Evolutionary conservation across 768 basidiomycete species (phyloP).

Genomic region (Hypholoma fasciculare): DNA sequence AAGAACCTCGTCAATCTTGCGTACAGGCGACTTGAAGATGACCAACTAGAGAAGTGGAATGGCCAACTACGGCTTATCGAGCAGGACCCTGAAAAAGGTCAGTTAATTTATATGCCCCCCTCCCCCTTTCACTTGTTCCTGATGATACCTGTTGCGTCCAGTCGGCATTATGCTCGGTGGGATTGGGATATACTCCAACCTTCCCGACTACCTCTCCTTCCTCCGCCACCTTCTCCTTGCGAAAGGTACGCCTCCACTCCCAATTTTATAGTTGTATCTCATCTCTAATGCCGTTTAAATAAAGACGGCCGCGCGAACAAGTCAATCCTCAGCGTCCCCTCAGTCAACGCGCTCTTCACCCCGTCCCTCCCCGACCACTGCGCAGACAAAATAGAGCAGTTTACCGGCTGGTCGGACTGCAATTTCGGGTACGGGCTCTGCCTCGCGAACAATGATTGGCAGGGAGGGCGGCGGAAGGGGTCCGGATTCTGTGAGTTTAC

Average conservation of each 20-base stretch:
- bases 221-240: constrained; percentile 32
- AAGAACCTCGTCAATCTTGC: constrained; percentile 19
- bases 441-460: constrained; percentile 23
- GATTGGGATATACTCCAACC: constrained; percentile 26
- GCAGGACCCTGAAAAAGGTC: constrained; percentile 27
- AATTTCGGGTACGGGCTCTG: constrained; percentile 18
- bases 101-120: not conserved
- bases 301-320: constrained; percentile 14
- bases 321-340: constrained; percentile 17
- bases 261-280: not conserved
- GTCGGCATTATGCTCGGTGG: constrained; percentile 27
- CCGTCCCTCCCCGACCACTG: constrained; percentile 9
- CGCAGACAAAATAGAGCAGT: not conserved
- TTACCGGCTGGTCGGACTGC: constrained; percentile 2
- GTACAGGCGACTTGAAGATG: constrained; percentile 22
- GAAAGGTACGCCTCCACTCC: constrained; percentile 14
- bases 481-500: constrained; percentile 25
- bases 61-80: constrained; percentile 21
- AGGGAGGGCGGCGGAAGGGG: constrained; percentile 25
- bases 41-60: constrained; percentile 16
- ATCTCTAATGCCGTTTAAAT: not conserved
- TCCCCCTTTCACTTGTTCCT: not conserved
- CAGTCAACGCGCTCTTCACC: constrained; percentile 18
- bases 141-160: constrained; percentile 1
- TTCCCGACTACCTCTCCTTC: constrained; percentile 30